Base-by-base conservation (phyloP, 768 basidiomycete genomes). In the Naganishia friedmannii region DNA sequence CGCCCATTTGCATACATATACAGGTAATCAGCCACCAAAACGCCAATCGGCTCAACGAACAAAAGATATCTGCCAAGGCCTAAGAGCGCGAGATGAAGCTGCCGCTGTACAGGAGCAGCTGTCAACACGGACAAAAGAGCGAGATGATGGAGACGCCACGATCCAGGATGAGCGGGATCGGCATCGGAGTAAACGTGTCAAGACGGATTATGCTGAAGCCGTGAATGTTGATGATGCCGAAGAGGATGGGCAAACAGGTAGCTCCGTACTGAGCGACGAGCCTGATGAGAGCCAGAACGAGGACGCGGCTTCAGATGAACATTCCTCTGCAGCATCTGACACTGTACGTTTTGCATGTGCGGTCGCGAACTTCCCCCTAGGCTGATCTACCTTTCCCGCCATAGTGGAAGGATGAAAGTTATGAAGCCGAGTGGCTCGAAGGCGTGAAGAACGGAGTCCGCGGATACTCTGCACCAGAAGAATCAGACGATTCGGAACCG, bases 41-140 rank as follows among this genome's bases (percentile, higher is more conserved):
- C 51, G 68, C 48, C 42, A 54, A 60, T 69, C 68, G 37, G 68
- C 68, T 23, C 55, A 56, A 17, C 55, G 68, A 34, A 57, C 58
- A 21, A 60, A 51, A 32, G 54, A 69, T 45, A 58, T 69, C 57
- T 23, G 17, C 26, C 29, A 29, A 31, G 23, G 32, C 2, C 45
- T 57, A 51, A 29, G 34, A 34, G 42, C 46, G 31, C 19, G 46
- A 53, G 68, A 42, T 34, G 48, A 32, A 39, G 32, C 31, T 34
- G 13, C 13, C 4, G 60, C 34, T 26, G 4, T 23, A 2, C 37
- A 42, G 6, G n/a, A 46, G 6, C 45, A 48, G n/a, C 42, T 28
- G 39, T n/a, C 45, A 26, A 57, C 17, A 1, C 48, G 12, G 3
- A 21, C n/a, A 53, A 29, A 8, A 29, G n/a, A n/a, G n/a, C 12